Conservation (phyloP, 2,329 filamentous ascomycete species). For the Trichophyton benhamiae region DNA sequence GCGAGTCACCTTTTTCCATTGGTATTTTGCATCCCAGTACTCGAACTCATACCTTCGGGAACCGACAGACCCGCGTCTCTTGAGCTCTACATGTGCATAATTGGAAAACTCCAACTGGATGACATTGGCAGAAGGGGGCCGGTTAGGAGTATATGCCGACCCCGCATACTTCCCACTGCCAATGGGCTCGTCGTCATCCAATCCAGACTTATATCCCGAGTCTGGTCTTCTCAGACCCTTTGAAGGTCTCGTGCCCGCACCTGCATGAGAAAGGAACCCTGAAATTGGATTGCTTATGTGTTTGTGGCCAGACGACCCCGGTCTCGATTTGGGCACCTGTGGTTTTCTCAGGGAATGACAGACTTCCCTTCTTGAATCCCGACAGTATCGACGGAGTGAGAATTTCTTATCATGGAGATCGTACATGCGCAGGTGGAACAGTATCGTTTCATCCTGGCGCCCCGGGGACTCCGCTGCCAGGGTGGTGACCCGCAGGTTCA, state of each 20-base stretch:
- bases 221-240: conserved; percentile 43
- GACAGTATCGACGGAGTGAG: conserved; percentile 79
- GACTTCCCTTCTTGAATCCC: conserved; percentile 84
- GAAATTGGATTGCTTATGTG: conserved; percentile 50
- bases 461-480: conserved; percentile 45
- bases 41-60: conserved; percentile 78
- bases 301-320: conserved; percentile 42
- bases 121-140: conserved; percentile 52
- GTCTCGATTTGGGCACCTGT: conserved; percentile 41
- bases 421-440: conserved; percentile 94
- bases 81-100: conserved; percentile 82
- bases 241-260: conserved; percentile 34
- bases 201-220: conserved; percentile 44
- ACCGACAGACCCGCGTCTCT: conserved; percentile 52
- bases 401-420: conserved; percentile 78
- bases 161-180: conserved; percentile 11
- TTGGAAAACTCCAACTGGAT: conserved; percentile 93
- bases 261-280: conserved; percentile 44
- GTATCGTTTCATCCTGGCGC: conserved; percentile 52
- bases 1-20: conserved; percentile 65
- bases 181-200: conserved; percentile 30
- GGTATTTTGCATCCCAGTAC: conserved; percentile 80
- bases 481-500: conserved; percentile 87
- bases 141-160: not conserved
- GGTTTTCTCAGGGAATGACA: conserved; percentile 70